Evolutionary conservation across 306 rosid genomes (phyloP), one percentile per base, ranked within the genome.

Genomic region (Cajanus cajan): DNA sequence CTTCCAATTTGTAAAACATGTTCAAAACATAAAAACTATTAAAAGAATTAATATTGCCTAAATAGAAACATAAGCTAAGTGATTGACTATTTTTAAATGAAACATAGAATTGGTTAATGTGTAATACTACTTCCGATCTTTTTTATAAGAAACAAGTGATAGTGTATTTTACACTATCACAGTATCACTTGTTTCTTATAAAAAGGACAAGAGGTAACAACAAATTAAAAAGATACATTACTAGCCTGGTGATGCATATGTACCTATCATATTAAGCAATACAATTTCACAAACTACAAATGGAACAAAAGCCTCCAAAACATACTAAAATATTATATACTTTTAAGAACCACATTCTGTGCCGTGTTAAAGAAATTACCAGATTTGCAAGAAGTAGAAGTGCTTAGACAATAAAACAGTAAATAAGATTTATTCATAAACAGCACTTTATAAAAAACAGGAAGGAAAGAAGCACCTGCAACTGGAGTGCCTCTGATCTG

Each of bases 401-500:
- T 28, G 7, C 57, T 36, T 69, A 58, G 70, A 48, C 72, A 50
- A 48, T 48, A 41, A 81, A 43, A 52, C 8, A 37, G 39, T 21
- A 55, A 16, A 44, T 10, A 24, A 14, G 11, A 24, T 48, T 68
- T 36, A 59, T 78, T n/a, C 40, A 18, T 34, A 14, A 31, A 76
- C 4, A 51, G 71, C 36, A 15, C 0, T 45, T 71, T 21, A 9
- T 31, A 15, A 28, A 16, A 37, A 64, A 45, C 36, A 48, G 62
- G 57, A 44, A 33, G 5, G 54, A 66, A 59, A 61, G 68, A 82
- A 62, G 68, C 70, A 96, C 99, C 99, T 93, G 99, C 82, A 96
- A 86, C 87, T 91, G 98, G 16, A 96, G 89, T 33, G 99, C 99
- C 87, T 93, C 99, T 54, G 93, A 77, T 61, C 99, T 90, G 84